phyloP scores from a whole-genome alignment of 805 yeast species.

The Metschnikowia drakensbergensis region DNA sequence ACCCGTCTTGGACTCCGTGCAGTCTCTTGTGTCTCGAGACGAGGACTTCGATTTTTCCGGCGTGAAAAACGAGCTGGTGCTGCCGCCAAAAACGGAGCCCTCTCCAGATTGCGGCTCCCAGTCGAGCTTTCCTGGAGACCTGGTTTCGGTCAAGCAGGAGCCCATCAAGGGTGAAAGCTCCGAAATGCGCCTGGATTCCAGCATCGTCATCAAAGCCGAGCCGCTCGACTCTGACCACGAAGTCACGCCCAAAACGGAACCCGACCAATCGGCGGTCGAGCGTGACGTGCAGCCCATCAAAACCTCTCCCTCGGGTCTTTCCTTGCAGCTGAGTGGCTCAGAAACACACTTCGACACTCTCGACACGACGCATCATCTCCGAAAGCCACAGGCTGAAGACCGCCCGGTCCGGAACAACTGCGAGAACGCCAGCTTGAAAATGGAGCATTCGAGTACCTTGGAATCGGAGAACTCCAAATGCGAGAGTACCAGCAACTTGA shows the following conservation, averaged over 20 bases:
- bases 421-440: too few relatives aligned
- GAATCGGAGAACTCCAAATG: neutral
- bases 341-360: neutral
- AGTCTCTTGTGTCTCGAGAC: neutral
- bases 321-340: neutral
- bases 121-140: neutral
- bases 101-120: neutral
- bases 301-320: neutral
- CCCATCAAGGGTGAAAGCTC: neutral
- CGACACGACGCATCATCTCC: slow-evolving; percentile 1
- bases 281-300: neutral
- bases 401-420: too few relatives aligned
- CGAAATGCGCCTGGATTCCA: neutral
- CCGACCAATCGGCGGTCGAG: neutral
- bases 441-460: neutral
- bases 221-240: neutral
- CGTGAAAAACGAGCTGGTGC: neutral
- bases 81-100: neutral
- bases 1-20: slow-evolving; percentile 1
- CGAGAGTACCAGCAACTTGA: neutral
- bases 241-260: neutral
- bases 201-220: slow-evolving; percentile 5
- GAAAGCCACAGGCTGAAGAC: neutral
- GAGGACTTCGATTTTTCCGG: neutral
- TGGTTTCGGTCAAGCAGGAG: neutral